Evolutionary conservation across 108 stramenopile genomes (phyloP).

Genomic region (Pseudonitzschia delicatissima): DNA sequence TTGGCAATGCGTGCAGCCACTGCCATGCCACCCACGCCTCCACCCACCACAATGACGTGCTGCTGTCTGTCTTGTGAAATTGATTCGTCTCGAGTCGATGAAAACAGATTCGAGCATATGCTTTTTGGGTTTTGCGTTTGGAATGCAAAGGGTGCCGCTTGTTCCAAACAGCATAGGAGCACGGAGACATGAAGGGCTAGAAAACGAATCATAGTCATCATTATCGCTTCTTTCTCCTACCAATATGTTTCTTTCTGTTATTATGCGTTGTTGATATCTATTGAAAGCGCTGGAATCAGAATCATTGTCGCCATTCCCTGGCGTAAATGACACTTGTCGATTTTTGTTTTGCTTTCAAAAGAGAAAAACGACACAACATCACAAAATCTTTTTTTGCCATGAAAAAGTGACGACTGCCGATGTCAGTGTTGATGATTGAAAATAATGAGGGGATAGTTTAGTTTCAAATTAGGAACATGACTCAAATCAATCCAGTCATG

Average conservation of each 20-base stretch:
- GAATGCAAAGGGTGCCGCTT: background rate
- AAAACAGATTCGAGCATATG: background rate
- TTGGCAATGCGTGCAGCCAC: constrained; percentile 56
- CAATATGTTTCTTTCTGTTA: background rate
- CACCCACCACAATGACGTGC: constrained; percentile 60
- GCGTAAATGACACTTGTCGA: no score
- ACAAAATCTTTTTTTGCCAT: no score
- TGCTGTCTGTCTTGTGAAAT: background rate
- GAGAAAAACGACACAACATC: no score
- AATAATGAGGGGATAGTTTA: no score
- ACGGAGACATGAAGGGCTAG: background rate
- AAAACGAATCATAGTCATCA: background rate
- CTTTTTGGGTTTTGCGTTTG: background rate
- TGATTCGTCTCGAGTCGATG: background rate
- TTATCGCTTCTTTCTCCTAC: background rate
- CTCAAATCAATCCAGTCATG: no score
- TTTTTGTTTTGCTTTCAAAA: no score
- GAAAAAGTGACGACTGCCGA: no score
- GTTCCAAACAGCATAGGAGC: background rate
- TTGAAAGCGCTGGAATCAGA: no score
- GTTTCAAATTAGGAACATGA: no score
- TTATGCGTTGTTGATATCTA: no score
- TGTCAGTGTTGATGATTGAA: no score
- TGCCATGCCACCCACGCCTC: constrained; percentile 67
- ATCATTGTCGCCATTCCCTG: no score